A percentile compares a stretch with the other conserved stretches of the same genome.
These are phyloP conservation scores for Mycena indigotica DNA, from an alignment of 768 basidiomycete species.

Conservation along the genomic window DNA sequence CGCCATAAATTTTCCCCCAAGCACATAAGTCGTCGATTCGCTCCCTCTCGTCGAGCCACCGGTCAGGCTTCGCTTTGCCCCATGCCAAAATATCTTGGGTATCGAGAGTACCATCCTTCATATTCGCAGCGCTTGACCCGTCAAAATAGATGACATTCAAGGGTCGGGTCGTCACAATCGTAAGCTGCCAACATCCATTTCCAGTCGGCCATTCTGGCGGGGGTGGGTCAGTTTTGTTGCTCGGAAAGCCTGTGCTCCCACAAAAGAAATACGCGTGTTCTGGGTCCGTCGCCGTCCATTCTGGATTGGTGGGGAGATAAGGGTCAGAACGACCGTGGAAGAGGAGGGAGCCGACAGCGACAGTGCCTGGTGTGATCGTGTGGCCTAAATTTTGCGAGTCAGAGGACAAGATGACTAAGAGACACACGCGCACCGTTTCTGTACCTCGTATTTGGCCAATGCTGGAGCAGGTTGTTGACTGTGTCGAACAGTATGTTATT, in stretches of 20 bases:
- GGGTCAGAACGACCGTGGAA: constrained; percentile 25
- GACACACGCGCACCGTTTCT: constrained; percentile 1
- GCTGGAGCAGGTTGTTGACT: constrained; percentile 6
- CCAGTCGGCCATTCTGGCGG: neutral
- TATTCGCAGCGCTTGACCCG: constrained; percentile 50
- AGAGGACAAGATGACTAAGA: neutral
- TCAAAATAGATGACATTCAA: constrained; percentile 56
- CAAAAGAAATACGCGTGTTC: constrained; percentile 23
- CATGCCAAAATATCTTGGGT: constrained; percentile 52
- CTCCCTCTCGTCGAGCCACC: constrained; percentile 29
- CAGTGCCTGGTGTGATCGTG: constrained; percentile 24
- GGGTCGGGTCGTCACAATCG: constrained; percentile 38
- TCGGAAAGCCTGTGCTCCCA: neutral
- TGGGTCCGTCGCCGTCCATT: constrained; percentile 28
- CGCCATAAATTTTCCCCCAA: constrained; percentile 42
- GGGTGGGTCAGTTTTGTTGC: neutral
- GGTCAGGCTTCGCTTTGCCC: constrained; percentile 33
- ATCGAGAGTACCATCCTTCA: constrained; percentile 43
- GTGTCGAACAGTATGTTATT: constrained; percentile 10
- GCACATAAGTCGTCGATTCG: constrained; percentile 43
- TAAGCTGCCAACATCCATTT: constrained; percentile 43
- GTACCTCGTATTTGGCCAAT: constrained; percentile 12
- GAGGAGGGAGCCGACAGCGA: constrained; percentile 27
- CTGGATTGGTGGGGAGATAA: constrained; percentile 16
- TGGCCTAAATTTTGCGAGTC: constrained; percentile 20